A percentile compares a stretch with the other conserved stretches of the same genome.
phyloP scores from a whole-genome alignment of 2,329 filamentous ascomycete species.

The Trichoderma simmonsii region DNA sequence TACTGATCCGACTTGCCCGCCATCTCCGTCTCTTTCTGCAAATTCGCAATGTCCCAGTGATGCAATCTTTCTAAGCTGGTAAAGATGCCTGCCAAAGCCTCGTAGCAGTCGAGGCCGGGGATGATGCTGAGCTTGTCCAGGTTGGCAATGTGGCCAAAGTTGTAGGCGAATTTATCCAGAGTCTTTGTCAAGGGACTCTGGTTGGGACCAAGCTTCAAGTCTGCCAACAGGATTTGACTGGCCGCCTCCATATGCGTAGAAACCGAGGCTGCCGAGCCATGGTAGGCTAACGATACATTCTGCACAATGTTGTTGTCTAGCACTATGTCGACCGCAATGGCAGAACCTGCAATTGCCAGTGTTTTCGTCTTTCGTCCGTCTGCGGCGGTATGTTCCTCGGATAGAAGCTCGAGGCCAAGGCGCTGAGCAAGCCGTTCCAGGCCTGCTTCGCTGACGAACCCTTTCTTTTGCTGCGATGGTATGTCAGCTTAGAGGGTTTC shows the following conservation, averaged over 20 bases:
- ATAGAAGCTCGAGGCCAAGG: constrained; percentile 63
- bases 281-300: constrained; percentile 61
- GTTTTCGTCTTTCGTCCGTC: constrained; percentile 50
- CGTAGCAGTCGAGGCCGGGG: constrained; percentile 70
- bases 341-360: constrained; percentile 60
- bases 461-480: constrained; percentile 44
- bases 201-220: constrained; percentile 57
- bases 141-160: constrained; percentile 65
- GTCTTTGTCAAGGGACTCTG: constrained; percentile 67
- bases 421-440: constrained; percentile 68
- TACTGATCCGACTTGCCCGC: constrained; percentile 46
- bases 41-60: constrained; percentile 62
- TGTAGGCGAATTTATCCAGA: constrained; percentile 66
- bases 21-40: constrained; percentile 48
- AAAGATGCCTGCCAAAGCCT: constrained; percentile 72
- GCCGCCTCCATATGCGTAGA: constrained; percentile 60
- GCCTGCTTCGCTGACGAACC: constrained; percentile 69
- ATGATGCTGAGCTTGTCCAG: constrained; percentile 70
- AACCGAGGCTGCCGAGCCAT: constrained; percentile 56
- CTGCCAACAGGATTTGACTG: constrained; percentile 61
- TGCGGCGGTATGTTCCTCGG: constrained; percentile 50
- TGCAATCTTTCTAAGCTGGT: constrained; percentile 67
- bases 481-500: constrained; percentile 12
- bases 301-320: constrained; percentile 61
- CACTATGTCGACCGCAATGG: constrained; percentile 59